Evolutionary conservation across 805 yeast genomes (phyloP).

Genomic region (Metahyphopichia silvanorum): DNA sequence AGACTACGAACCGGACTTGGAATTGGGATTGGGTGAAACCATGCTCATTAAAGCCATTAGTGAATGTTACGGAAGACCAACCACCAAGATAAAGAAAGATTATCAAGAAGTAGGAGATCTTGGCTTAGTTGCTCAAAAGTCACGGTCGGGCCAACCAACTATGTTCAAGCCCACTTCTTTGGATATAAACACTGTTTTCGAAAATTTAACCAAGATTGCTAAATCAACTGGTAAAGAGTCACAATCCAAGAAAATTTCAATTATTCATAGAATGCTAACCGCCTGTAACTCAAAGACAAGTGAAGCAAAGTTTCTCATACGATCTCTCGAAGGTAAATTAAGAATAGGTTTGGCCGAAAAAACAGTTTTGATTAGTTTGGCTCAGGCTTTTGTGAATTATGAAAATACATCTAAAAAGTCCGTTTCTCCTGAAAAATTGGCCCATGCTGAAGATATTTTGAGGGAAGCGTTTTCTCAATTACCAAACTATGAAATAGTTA

Average conservation of each 20-base stretch:
- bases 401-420: slow-evolving; percentile 39
- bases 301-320: slow-evolving; percentile 87
- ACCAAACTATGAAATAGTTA: slow-evolving; percentile 84
- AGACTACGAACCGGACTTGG: slow-evolving; percentile 87
- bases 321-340: slow-evolving; percentile 89
- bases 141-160: slow-evolving; percentile 81
- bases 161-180: slow-evolving; percentile 91
- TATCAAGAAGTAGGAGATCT: slow-evolving; percentile 83
- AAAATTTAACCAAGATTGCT: slow-evolving; percentile 74
- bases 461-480: slow-evolving; percentile 85
- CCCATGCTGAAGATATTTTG: slow-evolving; percentile 70
- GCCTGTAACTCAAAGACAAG: slow-evolving; percentile 65
- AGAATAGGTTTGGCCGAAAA: slow-evolving; percentile 94
- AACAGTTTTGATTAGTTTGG: slow-evolving; percentile 77
- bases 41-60: slow-evolving; percentile 82
- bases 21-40: slow-evolving; percentile 91
- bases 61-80: slow-evolving; percentile 82
- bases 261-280: slow-evolving; percentile 80
- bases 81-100: slow-evolving; percentile 67
- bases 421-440: slow-evolving; percentile 41
- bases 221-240: slow-evolving; percentile 74
- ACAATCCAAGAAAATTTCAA: slow-evolving; percentile 70
- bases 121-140: slow-evolving; percentile 82
- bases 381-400: slow-evolving; percentile 72
- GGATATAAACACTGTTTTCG: slow-evolving; percentile 70